Percentiles rank a stretch among this genome's conserved stretches.
Evolutionary conservation across 225 moss, liverwort and hornwort species (phyloP).

Genomic region (Anthoceros angustus): DNA sequence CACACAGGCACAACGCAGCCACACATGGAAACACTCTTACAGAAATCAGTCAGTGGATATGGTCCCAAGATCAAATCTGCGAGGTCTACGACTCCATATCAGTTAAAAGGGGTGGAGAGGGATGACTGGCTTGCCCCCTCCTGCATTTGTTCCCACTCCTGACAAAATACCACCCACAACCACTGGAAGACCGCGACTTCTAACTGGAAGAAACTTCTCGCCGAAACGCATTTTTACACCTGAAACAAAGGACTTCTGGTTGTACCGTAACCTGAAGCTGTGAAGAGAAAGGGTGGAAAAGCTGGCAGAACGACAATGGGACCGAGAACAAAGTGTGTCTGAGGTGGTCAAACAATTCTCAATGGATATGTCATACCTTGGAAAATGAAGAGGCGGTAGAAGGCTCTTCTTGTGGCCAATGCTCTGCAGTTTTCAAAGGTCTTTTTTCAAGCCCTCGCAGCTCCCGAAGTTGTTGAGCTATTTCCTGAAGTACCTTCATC

Average conservation of each 20-base stretch:
- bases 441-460: constrained; percentile 31
- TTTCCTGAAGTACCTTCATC: constrained; percentile 58
- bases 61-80: neutral
- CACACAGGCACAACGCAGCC: neutral
- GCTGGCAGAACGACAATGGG: neutral
- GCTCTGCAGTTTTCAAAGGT: constrained; percentile 8
- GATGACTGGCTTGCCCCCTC: too few relatives aligned
- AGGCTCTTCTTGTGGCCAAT: constrained; percentile 15
- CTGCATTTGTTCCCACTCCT: too few relatives aligned
- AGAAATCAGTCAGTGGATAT: neutral
- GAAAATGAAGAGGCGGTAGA: constrained; percentile 25
- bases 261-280: too few relatives aligned
- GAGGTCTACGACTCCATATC: neutral
- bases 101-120: too few relatives aligned
- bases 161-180: too few relatives aligned
- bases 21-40: neutral
- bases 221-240: too few relatives aligned
- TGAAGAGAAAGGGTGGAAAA: too few relatives aligned
- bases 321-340: neutral
- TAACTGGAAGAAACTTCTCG: too few relatives aligned
- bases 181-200: too few relatives aligned
- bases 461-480: constrained; percentile 44
- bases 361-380: constrained; percentile 26
- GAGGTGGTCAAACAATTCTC: neutral
- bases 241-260: too few relatives aligned